Base-by-base conservation (phyloP, 2,329 filamentous ascomycete species). In the Aspergillus costaricaensis region DNA sequence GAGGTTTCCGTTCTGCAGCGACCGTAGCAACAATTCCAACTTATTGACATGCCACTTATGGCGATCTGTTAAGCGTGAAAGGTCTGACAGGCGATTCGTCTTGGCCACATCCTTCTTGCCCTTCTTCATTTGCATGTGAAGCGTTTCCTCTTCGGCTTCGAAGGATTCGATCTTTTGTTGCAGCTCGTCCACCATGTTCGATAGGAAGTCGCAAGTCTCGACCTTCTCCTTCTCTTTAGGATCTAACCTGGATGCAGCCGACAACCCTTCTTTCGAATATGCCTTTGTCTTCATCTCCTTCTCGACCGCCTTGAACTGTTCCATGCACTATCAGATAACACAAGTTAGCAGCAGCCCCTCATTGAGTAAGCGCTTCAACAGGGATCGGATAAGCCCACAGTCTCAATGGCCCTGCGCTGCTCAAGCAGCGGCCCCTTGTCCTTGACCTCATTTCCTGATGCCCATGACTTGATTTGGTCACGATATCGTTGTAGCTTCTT, bases 281-380 rank as follows among this genome's bases (percentile, higher is more conserved):
- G 95, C 95, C 79, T 99, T 99, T 59, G 95, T 99, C 84, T 99
- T 99, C 95, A 99, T 98, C 73, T 96, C 95, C 83, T 99, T 99
- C 79, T 99, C 95, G 56, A 99, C 95, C n/a, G 93, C 94, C 82
- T 99, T 99, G 86, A 99, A 99, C 72, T 92, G 92, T 81, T 99
- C 95, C 95, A 99, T 99, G 80, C 77, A 80, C 75, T 80, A 50
- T 52, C 19, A 41, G 66, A 55, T 53, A 55, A 57, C 51, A 49
- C 49, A 27, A 36, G 65, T 77, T 74, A 76, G 73, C 65, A 76
- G 73, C 65, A 59, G 43, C 49, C 38, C 25, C 51, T 47, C 49
- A 49, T 55, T 41, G 44, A 44, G 48, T 25, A 48, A 55, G 57
- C 47, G 53, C 41, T 57, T 43, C 54, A 52, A 36, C 49, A 58